Base-by-base conservation (phyloP, 352 stramenopile genomes). In the Globisporangium paroecandrum region DNA sequence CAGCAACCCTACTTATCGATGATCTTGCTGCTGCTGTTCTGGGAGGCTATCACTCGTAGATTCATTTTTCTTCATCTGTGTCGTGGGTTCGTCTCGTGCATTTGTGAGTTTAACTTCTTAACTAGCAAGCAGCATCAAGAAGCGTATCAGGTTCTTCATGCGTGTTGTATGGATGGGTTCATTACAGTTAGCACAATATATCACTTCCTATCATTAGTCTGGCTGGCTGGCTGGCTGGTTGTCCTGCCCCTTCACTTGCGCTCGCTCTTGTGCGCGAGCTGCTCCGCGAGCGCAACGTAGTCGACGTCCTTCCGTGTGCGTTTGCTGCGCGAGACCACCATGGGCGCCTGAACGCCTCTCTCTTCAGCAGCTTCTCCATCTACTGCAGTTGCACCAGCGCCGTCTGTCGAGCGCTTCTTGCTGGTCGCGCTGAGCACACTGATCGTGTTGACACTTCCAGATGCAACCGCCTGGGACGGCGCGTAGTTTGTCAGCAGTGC, bases 251-350 rank as follows among this genome's bases (percentile, higher is more conserved):
- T 25, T 46, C 38, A 29, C 64, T 78, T 60, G 15, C 77, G 64
- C 13, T 58, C 34, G 41, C 79, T 68, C 22, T 78, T n/a, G 4
- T 49, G 47, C n/a, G 64, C 66, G 34, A 91, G 60, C 58, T 89
- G 64, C 68, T 84, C 83, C 15, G 81, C 81, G 15, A 91, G 69
- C n/a, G 81, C 81, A 51, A 89, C 77, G 59, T 91, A 91, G 58
- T 91, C 81, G 22, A 91, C 83, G 15, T 80, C 77, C 53, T 86
- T 89, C 56, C 81, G 78, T 13, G 62, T 47, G 7, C 83, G 81
- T 27, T 91, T 91, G 58, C 71, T 80, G 46, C 78, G 74, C 12
- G 62, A 73, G 10, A 58, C 64, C 4, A 47, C 73, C 57, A 75
- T 56, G 4, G 71, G 63, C 46, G 24, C 24, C 38, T 47, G 41